These are phyloP conservation scores for Podaxis sp. DNA, from an alignment of 768 basidiomycete species.

Conservation along the genomic window DNA sequence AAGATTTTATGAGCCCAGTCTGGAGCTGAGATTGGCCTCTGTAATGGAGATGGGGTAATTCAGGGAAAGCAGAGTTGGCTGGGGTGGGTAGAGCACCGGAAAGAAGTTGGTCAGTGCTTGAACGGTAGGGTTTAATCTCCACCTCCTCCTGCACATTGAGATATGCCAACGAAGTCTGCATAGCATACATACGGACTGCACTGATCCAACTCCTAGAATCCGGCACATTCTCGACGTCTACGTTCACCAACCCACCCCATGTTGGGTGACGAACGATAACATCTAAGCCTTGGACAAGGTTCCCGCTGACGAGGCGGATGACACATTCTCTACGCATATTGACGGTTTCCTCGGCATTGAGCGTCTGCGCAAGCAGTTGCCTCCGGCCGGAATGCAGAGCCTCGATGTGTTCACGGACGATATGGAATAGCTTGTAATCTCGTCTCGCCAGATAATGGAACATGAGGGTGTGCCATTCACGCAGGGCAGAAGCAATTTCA, in stretches of 20 bases:
- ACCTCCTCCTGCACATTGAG: constrained; percentile 51
- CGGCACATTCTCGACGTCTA: constrained; percentile 84
- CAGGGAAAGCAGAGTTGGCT: constrained; percentile 73
- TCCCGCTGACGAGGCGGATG: constrained; percentile 81
- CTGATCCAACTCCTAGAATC: constrained; percentile 86
- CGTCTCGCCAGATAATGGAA: constrained; percentile 87
- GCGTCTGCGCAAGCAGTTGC: constrained; percentile 83
- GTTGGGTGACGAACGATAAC: constrained; percentile 95
- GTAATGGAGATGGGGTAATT: constrained; percentile 39
- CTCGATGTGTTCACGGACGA: constrained; percentile 87
- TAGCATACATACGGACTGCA: constrained; percentile 87
- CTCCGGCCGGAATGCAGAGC: constrained; percentile 88
- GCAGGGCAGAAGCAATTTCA: constrained; percentile 93
- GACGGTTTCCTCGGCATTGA: constrained; percentile 84
- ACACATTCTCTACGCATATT: constrained; percentile 86
- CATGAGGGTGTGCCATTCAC: constrained; percentile 94
- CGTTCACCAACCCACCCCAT: constrained; percentile 85
- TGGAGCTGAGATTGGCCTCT: constrained; percentile 41
- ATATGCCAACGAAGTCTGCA: constrained; percentile 84
- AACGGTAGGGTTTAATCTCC: constrained; percentile 40
- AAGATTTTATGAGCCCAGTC: constrained; percentile 28
- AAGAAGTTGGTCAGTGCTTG: constrained; percentile 46
- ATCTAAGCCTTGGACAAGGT: constrained; percentile 89
- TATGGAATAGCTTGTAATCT: constrained; percentile 87
- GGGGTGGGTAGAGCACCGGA: constrained; percentile 54